phyloP scores from a whole-genome alignment of 1,139 yeast species.

The Scheffersomyces segobiensis region DNA sequence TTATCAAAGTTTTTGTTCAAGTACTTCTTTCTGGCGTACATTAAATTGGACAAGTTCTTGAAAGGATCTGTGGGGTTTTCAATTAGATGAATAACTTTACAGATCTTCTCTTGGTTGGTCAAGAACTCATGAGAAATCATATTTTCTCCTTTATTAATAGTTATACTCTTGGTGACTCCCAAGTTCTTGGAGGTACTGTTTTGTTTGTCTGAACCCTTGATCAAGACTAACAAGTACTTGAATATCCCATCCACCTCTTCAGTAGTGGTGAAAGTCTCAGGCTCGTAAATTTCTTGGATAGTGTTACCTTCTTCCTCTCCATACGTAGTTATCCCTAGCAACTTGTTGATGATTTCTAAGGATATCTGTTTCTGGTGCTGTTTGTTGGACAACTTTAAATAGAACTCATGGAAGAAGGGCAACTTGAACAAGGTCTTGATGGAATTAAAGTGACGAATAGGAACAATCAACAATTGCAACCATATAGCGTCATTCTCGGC shows the following conservation, averaged over 20 bases:
- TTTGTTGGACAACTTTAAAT: conserved; percentile 32
- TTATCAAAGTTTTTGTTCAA: conserved; percentile 56
- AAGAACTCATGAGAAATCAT: conserved; percentile 39
- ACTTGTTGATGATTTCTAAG: conserved; percentile 41
- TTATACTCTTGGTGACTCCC: conserved; percentile 37
- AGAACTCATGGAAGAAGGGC: conserved; percentile 44
- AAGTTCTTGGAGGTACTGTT: conserved; percentile 37
- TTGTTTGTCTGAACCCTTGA: conserved; percentile 30
- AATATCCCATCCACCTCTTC: conserved; percentile 48
- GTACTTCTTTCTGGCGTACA: conserved; percentile 54
- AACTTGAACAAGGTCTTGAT: conserved; percentile 30
- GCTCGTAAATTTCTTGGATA: conserved; percentile 1
- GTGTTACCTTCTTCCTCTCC: conserved; percentile 10
- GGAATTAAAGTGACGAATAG: conserved; percentile 47
- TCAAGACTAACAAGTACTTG: conserved; percentile 40
- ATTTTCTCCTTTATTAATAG: conserved; percentile 31
- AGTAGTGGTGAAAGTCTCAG: conserved; percentile 19
- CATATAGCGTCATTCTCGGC: conserved; percentile 45
- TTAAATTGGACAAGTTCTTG: conserved; percentile 56
- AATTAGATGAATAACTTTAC: conserved; percentile 68
- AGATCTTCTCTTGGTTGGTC: conserved; percentile 65
- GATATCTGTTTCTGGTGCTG: conserved; percentile 41
- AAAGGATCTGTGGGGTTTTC: conserved; percentile 47
- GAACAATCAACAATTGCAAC: conserved; percentile 56
- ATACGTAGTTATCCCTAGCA: conserved; percentile 18